Evolutionary conservation across 257 asterid species (phyloP).

Genomic region (Handroanthus guayacan): DNA sequence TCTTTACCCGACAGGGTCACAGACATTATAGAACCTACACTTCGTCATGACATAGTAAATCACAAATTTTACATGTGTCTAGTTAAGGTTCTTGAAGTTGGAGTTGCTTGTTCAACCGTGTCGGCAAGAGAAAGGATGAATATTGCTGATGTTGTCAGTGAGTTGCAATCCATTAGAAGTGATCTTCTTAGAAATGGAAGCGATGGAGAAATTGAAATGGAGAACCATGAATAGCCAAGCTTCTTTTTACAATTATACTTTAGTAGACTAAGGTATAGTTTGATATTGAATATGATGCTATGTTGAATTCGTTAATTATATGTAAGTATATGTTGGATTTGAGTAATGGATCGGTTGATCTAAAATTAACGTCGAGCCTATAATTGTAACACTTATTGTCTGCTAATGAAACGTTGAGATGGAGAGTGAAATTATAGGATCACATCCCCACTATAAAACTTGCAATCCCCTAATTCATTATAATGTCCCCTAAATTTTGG

Average conservation of each 20-base stretch:
- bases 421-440: no score
- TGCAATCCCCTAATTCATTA: no score
- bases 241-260: not conserved
- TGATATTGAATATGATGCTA: no score
- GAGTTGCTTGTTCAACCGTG: slow-evolving; percentile 16
- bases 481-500: no score
- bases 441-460: no score
- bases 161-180: slow-evolving; percentile 24
- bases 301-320: no score
- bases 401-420: no score
- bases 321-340: no score
- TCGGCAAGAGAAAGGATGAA: slow-evolving; percentile 24
- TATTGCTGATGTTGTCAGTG: slow-evolving; percentile 24
- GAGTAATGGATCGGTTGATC: no score
- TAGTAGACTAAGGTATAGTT: not conserved
- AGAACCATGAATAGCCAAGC: not conserved
- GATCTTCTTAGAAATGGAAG: not conserved
- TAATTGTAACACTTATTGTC: no score
- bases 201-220: not conserved
- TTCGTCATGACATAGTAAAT: slow-evolving; percentile 25
- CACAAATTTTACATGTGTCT: slow-evolving; percentile 5
- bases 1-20: slow-evolving; percentile 29
- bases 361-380: no score
- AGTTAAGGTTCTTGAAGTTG: slow-evolving; percentile 18
- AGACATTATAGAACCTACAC: slow-evolving; percentile 18